A percentile compares a stretch with the other conserved stretches of the same genome.
Evolutionary conservation across 2,329 filamentous ascomycete genomes (phyloP).

Genomic region (Trichoderma breve): DNA sequence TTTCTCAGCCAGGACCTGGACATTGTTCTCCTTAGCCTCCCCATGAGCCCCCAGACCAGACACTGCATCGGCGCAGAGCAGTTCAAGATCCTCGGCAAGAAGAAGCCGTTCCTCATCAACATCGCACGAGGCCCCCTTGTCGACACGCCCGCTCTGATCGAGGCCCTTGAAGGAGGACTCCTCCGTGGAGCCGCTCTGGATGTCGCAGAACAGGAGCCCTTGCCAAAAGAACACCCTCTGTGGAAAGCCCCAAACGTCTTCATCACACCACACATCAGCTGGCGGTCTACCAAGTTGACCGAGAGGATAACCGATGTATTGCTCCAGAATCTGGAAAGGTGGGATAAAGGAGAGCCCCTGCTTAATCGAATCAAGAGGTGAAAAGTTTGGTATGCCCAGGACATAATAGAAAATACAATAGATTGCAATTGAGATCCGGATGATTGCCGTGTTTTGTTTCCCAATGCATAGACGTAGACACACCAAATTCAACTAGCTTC

Average conservation of each 20-base stretch:
- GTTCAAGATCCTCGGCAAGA: slow-evolving; percentile 39
- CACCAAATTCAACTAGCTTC: background rate
- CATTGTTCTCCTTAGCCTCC: slow-evolving; percentile 43
- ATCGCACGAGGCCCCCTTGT: slow-evolving; percentile 56
- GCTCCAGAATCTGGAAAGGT: slow-evolving; percentile 10
- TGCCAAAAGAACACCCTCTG: slow-evolving; percentile 61
- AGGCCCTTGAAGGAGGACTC: slow-evolving; percentile 45
- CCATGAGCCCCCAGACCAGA: slow-evolving; percentile 39
- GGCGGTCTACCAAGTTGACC: slow-evolving; percentile 32
- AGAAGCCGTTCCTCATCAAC: slow-evolving; percentile 61
- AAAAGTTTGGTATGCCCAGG: background rate
- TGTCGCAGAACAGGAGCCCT: slow-evolving; percentile 70
- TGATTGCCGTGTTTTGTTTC: background rate
- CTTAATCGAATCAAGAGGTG: slow-evolving; percentile 27
- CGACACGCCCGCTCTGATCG: slow-evolving; percentile 51
- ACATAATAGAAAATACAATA: background rate
- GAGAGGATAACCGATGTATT: slow-evolving; percentile 25
- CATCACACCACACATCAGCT: slow-evolving; percentile 46
- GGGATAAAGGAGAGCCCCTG: slow-evolving; percentile 19
- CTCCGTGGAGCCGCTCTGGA: slow-evolving; percentile 63
- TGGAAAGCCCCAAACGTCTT: slow-evolving; percentile 65
- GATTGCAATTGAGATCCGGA: background rate
- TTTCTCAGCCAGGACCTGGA: slow-evolving; percentile 46
- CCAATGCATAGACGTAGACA: background rate
- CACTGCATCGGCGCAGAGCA: slow-evolving; percentile 44